Evolutionary conservation across 2,329 filamentous ascomycete species (phyloP), one percentile per base, ranked within the genome.

Genomic region (Fusarium sp.): DNA sequence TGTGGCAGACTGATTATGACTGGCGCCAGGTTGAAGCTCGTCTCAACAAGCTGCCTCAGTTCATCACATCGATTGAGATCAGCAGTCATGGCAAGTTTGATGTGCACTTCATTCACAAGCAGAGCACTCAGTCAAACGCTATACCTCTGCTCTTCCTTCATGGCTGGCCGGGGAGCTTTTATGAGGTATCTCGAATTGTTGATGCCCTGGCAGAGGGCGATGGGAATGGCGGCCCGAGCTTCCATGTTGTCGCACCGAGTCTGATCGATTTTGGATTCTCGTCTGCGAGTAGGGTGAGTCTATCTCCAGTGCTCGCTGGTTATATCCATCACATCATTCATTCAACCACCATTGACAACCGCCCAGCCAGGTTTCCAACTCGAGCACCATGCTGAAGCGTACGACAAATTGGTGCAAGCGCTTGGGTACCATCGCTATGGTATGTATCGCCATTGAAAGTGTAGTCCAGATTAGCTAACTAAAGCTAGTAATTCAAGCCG

Each of bases 91-190:
- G 23, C 20, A 15, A 18, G 9, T 29, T 54, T 18, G 25, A 54
- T 13, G 27, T 54, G 10, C 51, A 54, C 10, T 54, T 54, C 4
- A 7, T 54, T 8, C 33, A 54, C 10, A 36, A 31, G 8, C 21
- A 29, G 5, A 39, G 25, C 11, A 48, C 15, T 5, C n/a, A 33
- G 6, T 4, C 18, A 3, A 13, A 31, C 13, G 46, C 41, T 3
- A 48, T 54, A 6, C 42, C 51, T 14, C 15, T 54, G 2, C 41
- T 54, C 2, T 54, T 54, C 5, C 25, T 54, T 6, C 51, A 54
- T 17, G 51, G 51, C 3, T 54, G 51, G 42, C 51, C 51, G 15
- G 51, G 40, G 6, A 54, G 23, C 8, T 47, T 54, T 29, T 20
- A 29, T 11, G 51, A 54, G 5, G 51, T 54, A n/a, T 35, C 45